phyloP scores from a whole-genome alignment of 228 moss, liverwort and hornwort species.

The Sphagnum magellanicum region DNA sequence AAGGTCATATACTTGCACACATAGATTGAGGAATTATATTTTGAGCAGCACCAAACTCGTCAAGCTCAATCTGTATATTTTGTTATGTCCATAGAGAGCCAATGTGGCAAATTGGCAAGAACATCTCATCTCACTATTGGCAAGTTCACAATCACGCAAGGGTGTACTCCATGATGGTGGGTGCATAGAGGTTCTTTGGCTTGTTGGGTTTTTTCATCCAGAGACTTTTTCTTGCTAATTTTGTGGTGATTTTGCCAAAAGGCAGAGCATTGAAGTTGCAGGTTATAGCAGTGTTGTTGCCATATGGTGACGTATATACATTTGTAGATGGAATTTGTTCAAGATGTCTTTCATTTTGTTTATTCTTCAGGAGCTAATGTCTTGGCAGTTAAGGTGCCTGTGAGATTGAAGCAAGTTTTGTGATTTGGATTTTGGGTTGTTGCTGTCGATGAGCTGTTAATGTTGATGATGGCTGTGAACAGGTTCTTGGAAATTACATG shows the following conservation, averaged over 20 bases:
- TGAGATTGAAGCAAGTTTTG: conserved; percentile 2
- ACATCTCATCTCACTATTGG: conserved; percentile 77
- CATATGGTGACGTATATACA: neutral
- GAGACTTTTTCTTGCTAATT: neutral
- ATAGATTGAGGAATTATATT: neutral
- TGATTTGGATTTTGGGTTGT: neutral
- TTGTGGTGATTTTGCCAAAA: neutral
- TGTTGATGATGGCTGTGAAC: conserved; percentile 57
- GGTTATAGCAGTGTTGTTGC: neutral
- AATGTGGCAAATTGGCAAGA: conserved; percentile 95
- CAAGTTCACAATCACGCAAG: conserved; percentile 73
- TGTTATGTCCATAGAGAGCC: conserved; percentile 32
- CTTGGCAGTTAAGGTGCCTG: conserved; percentile 5
- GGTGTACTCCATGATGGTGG: conserved; percentile 47
- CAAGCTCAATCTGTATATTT: neutral
- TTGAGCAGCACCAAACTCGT: neutral
- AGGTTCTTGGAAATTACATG: conserved; percentile 73
- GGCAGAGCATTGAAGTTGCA: too few species aligned
- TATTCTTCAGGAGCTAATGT: neutral
- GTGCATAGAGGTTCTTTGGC: conserved; percentile 24
- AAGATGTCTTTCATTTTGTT: neutral
- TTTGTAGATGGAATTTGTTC: neutral
- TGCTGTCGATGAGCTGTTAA: conserved; percentile 25
- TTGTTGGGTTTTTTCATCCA: neutral
- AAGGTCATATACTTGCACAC: neutral